phyloP scores from a whole-genome alignment of 371 early-diverging fungal genomes.

The Dinochytrium kinnereticum region DNA sequence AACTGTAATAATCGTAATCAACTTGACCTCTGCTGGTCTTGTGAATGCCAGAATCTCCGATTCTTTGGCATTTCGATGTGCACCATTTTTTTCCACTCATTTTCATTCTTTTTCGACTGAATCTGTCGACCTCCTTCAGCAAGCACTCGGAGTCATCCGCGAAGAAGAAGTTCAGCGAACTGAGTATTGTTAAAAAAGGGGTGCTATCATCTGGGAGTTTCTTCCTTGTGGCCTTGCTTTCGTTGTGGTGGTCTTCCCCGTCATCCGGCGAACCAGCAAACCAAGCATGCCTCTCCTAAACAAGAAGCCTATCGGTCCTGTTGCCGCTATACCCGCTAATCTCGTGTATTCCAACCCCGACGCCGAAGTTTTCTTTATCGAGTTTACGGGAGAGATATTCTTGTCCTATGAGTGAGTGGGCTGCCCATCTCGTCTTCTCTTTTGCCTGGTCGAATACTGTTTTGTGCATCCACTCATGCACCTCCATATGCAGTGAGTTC shows the following conservation, averaged over 20 bases:
- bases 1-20: too few species aligned
- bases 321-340: constrained; percentile 17
- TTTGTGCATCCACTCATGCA: constrained; percentile 10
- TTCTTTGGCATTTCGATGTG: too few species aligned
- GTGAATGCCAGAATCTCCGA: too few species aligned
- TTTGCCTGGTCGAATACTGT: not conserved
- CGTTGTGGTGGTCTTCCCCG: constrained; percentile 53
- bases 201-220: too few species aligned
- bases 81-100: too few species aligned
- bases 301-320: constrained; percentile 25
- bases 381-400: constrained; percentile 83
- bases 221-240: too few species aligned
- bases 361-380: constrained; percentile 74
- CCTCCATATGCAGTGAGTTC: constrained; percentile 64
- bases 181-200: too few species aligned
- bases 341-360: constrained; percentile 32
- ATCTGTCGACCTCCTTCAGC: too few species aligned
- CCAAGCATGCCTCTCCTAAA: constrained; percentile 27
- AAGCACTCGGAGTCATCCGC: too few species aligned
- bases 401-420: constrained; percentile 77
- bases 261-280: constrained; percentile 45
- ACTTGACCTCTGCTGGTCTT: too few species aligned
- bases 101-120: too few species aligned
- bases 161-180: too few species aligned
- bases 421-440: not conserved